Percentiles rank a stretch among this genome's conserved stretches.
Conservation (phyloP, 2,329 filamentous ascomycete species). For the Nigrospora osmanthi region DNA sequence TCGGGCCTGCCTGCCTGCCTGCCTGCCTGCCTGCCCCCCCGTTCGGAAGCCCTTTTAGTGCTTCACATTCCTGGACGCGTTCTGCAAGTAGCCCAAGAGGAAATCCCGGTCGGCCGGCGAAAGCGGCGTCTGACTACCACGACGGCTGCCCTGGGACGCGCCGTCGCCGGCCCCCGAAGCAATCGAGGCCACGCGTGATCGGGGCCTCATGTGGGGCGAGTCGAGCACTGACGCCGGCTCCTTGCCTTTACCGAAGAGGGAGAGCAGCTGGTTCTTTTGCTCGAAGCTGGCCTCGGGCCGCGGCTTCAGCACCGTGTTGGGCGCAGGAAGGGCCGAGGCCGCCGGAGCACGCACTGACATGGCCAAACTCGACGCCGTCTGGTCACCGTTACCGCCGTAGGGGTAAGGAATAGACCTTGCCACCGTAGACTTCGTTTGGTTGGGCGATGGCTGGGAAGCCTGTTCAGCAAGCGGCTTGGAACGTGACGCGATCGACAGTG, state of each 20-base stretch:
- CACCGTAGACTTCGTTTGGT: background rate
- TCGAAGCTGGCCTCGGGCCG: slow-evolving; percentile 28
- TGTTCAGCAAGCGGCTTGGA: slow-evolving; percentile 15
- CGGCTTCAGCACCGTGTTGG: slow-evolving; percentile 17
- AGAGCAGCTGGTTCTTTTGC: slow-evolving; percentile 43
- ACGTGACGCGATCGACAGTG: slow-evolving; percentile 28
- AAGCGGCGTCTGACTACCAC: slow-evolving; percentile 45
- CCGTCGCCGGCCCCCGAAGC: slow-evolving; percentile 29
- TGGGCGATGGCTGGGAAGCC: slow-evolving; percentile 7
- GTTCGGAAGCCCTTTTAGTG: background rate
- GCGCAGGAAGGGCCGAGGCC: slow-evolving; percentile 17
- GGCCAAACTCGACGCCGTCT: slow-evolving; percentile 13
- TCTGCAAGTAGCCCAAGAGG: slow-evolving; percentile 66
- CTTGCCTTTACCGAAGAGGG: slow-evolving; percentile 51
- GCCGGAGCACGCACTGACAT: slow-evolving; percentile 17
- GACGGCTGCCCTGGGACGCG: slow-evolving; percentile 18
- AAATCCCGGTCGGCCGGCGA: slow-evolving; percentile 70
- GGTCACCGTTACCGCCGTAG: slow-evolving; percentile 5
- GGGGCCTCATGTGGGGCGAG: slow-evolving; percentile 11
- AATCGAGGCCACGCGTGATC: slow-evolving; percentile 35
- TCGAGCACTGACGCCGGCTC: slow-evolving; percentile 15
- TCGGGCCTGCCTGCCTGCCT: no score
- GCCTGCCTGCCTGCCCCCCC: no score
- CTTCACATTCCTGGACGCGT: slow-evolving; percentile 17
- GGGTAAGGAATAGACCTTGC: background rate